These are phyloP conservation scores for Furcasterigmium furcatum DNA, from an alignment of 2,329 filamentous ascomycete genomes.

Conservation along the genomic window DNA sequence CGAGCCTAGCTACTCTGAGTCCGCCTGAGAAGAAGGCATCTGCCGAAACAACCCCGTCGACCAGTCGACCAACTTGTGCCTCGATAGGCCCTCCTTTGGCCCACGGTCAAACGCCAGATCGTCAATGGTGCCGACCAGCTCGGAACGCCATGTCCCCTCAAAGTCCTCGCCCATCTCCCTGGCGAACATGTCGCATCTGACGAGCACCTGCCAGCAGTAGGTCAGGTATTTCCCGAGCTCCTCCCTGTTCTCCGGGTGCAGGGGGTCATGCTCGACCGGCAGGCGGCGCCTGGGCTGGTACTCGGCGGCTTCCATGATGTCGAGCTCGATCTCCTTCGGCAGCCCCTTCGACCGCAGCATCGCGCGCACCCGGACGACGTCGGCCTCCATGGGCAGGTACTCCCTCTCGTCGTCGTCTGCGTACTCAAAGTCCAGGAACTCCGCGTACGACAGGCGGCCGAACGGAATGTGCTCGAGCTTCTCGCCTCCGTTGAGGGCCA, in stretches of 20 bases:
- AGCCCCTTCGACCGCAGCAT: slow-evolving; percentile 9
- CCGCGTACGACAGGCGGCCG: slow-evolving; percentile 6
- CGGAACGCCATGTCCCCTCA: too few species aligned
- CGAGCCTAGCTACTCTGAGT: too few species aligned
- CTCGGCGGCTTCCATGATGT: slow-evolving; percentile 10
- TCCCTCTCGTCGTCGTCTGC: not conserved
- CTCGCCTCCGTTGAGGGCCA: too few species aligned
- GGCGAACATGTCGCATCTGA: slow-evolving; percentile 15
- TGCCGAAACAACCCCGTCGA: too few species aligned
- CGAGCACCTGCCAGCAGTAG: slow-evolving; percentile 20
- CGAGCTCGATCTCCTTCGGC: slow-evolving; percentile 13
- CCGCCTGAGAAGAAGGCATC: too few species aligned
- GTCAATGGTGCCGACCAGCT: too few species aligned
- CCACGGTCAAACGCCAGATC: too few species aligned
- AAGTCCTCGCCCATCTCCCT: not conserved
- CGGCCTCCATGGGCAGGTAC: slow-evolving; percentile 1
- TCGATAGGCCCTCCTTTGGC: too few species aligned
- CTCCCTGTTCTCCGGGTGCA: slow-evolving; percentile 13
- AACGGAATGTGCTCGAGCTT: not conserved
- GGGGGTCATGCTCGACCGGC: slow-evolving; percentile 12
- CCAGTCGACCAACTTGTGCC: too few species aligned
- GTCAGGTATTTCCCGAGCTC: slow-evolving; percentile 19
- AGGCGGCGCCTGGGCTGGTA: slow-evolving; percentile 9
- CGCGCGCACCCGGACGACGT: slow-evolving; percentile 3
- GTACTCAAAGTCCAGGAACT: slow-evolving; percentile 6